These are phyloP conservation scores for Lepidopterella palustris DNA, from an alignment of 495 filamentous ascomycete species.

Conservation along the genomic window DNA sequence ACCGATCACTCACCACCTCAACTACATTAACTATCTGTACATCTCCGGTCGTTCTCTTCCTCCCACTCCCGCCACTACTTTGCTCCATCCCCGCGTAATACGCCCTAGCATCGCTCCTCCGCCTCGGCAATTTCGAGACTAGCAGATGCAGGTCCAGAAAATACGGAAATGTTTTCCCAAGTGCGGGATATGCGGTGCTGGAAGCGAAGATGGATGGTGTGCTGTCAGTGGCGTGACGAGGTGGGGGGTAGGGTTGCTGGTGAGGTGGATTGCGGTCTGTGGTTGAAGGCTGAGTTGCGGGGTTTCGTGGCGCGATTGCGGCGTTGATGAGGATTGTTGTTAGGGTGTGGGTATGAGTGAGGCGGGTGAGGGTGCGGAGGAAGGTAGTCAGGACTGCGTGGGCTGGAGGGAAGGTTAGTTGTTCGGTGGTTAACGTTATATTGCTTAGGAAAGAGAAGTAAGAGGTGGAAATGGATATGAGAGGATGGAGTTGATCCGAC, in stretches of 20 bases:
- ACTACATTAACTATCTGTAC: constrained; percentile 21
- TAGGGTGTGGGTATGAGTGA: constrained; percentile 30
- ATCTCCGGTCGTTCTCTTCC: too few relatives aligned
- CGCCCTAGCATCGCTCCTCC: constrained; percentile 4
- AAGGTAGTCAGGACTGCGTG: constrained; percentile 32
- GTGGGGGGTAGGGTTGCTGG: background rate
- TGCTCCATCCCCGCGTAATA: background rate
- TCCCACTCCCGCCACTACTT: background rate
- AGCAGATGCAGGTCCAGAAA: constrained; percentile 33
- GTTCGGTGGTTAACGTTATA: background rate
- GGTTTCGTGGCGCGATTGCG: background rate
- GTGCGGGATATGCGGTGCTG: constrained; percentile 24
- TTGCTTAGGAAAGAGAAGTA: background rate
- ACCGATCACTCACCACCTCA: constrained; percentile 34
- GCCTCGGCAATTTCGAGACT: constrained; percentile 15
- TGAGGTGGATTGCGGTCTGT: background rate
- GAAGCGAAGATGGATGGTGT: constrained; percentile 34
- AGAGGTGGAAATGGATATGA: background rate
- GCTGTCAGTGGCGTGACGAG: background rate
- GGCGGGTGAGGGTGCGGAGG: constrained; percentile 31
- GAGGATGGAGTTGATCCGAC: background rate
- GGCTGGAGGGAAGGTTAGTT: constrained; percentile 12
- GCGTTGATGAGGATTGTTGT: constrained; percentile 36
- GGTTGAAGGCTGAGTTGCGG: background rate
- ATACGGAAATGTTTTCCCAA: constrained; percentile 24